A percentile compares a stretch with the other conserved stretches of the same genome.
phyloP scores from a whole-genome alignment of 306 rosid genomes.

The Medicago lupulina region DNA sequence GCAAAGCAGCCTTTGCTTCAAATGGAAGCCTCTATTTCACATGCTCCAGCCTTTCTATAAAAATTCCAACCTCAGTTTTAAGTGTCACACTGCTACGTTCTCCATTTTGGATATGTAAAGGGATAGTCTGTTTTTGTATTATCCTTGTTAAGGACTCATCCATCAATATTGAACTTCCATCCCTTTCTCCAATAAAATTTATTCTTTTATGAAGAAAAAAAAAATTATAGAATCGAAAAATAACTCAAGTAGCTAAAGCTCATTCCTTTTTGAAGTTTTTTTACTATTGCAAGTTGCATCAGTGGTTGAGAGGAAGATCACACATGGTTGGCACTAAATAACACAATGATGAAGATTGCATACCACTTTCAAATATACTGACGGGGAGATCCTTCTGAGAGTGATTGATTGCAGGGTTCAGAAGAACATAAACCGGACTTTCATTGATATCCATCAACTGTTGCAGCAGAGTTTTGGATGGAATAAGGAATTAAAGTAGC shows the following conservation, averaged over 20 bases:
- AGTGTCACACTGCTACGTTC: background rate
- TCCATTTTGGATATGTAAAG: slow-evolving; percentile 12
- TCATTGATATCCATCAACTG: slow-evolving; percentile 98
- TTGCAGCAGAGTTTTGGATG: slow-evolving; percentile 32
- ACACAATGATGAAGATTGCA: slow-evolving; percentile 30
- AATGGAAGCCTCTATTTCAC: background rate
- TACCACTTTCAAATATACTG: slow-evolving; percentile 91
- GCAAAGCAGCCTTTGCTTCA: background rate
- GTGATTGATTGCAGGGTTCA: slow-evolving; percentile 82
- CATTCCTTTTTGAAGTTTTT: slow-evolving; percentile 5
- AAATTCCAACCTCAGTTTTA: background rate
- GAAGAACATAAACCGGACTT: slow-evolving; percentile 94
- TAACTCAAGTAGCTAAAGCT: slow-evolving; percentile 6
- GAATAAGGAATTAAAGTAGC: slow-evolving; percentile 37
- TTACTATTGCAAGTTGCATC: slow-evolving; percentile 18
- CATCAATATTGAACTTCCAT: slow-evolving; percentile 10
- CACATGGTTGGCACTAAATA: slow-evolving; percentile 4
- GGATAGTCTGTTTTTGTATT: background rate
- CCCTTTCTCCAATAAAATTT: background rate
- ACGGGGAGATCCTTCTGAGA: slow-evolving; percentile 96
- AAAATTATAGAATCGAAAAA: slow-evolving; percentile 9
- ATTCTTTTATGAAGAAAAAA: background rate
- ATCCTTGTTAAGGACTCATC: slow-evolving; percentile 5
- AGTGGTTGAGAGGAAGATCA: slow-evolving; percentile 35
- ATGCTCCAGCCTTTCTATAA: background rate